These are phyloP conservation scores for Geotrichum phurueaensis DNA, from an alignment of 1,139 yeast genomes.

Conservation along the genomic window DNA sequence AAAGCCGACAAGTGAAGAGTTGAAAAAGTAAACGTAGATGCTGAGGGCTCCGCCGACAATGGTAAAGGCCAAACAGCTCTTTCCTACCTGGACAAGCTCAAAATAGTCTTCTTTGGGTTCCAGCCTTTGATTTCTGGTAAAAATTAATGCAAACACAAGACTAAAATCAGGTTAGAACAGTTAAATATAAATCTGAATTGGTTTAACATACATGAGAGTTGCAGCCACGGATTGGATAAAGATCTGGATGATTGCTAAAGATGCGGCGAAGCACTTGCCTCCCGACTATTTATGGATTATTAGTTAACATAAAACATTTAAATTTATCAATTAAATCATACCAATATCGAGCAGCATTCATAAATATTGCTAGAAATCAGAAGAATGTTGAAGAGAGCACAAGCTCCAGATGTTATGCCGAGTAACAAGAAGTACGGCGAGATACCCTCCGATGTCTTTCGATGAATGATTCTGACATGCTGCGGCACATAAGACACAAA, in stretches of 20 bases:
- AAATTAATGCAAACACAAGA: constrained; percentile 22
- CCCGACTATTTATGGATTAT: constrained; percentile 30
- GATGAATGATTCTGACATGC: constrained; percentile 52
- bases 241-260: constrained; percentile 65
- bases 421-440: constrained; percentile 67
- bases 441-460: constrained; percentile 71
- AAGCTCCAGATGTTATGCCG: constrained; percentile 67
- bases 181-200: constrained; percentile 37
- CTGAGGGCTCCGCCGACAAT: constrained; percentile 26
- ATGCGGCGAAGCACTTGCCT: constrained; percentile 65
- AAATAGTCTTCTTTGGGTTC: constrained; percentile 27
- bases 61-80: constrained; percentile 24
- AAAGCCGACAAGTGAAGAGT: constrained; percentile 20
- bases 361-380: constrained; percentile 45
- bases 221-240: constrained; percentile 64
- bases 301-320: constrained; percentile 42
- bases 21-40: constrained; percentile 21
- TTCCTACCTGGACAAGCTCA: constrained; percentile 24
- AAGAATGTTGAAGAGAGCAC: constrained; percentile 63
- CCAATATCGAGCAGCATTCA: constrained; percentile 33
- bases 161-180: constrained; percentile 18
- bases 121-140: constrained; percentile 20
- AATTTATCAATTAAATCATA: constrained; percentile 41
- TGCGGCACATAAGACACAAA: constrained; percentile 75
- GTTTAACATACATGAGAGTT: constrained; percentile 48